Base-by-base conservation (phyloP, 768 basidiomycete species). In the Pleurotus citrinopileatus region DNA sequence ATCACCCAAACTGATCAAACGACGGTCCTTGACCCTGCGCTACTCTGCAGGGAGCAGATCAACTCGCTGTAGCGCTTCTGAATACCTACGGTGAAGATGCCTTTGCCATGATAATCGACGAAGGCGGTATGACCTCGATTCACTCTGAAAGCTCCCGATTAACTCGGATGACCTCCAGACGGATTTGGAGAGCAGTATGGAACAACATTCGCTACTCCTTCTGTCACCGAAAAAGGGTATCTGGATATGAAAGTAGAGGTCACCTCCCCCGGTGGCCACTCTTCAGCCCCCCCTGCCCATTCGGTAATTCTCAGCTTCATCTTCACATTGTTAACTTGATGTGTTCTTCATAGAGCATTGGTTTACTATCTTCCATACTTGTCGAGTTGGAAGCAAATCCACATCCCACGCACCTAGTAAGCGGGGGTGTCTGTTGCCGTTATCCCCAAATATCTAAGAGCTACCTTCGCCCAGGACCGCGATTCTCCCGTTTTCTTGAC, bases 51-150 rank as follows among this genome's bases (percentile, higher is more conserved):
- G 87, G 87, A 28, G 87, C 86, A 4, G 66, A 65, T 20, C 61
- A 63, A 2, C 70, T 89, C 37, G 72, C 74, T 0, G 61, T 68
- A 7, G 70, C 70, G 38, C 69, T 97, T 25, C 65, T 81, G 42
- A 58, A 75, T 2, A 76, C 72, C 13, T 94, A 89, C 63, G 94
- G 93, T 29, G 64, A 79, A 55, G 68, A 93, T 61, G 79, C 81
- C 3, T 83, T 92, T 62, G 83, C 89, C 0, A 75, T 95, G 63
- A 67, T 97, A 40, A 75, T 98, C 26, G 95, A 98, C 62, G 95
- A 98, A 73, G 94, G 94, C 22, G 82, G 91, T 84, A 65, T 62
- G 73, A 65, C 26, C 17, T 15, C 8, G 45, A 32, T 47, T 28
- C 6, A 8, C 25, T 44, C 29, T 6, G 13, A 32, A 28, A 4